Base-by-base conservation (phyloP, 2,329 filamentous ascomycete genomes). In the Eutypella sp. region DNA sequence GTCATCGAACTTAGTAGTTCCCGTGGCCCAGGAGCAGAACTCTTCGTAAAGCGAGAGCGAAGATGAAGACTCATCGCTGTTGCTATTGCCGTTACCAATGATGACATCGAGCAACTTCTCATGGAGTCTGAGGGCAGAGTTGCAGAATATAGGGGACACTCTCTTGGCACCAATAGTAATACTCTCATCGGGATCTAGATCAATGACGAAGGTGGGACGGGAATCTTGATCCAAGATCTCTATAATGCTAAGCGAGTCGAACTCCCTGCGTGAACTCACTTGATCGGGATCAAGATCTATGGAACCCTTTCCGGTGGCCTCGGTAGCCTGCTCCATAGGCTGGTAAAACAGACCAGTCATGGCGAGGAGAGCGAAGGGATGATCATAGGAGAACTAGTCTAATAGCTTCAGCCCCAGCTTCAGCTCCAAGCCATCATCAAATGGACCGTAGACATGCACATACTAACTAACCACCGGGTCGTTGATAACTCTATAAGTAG, bases 1-100 rank as follows among this genome's bases (percentile, higher is more conserved):
- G 42, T 71, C 68, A 40, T 73, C 69, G 45, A 70, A 69, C 5
- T 59, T 61, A 4, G 67, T 73, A 15, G 68, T 58, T 0, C 68
- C 61, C 0, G 67, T 68, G 0, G 65, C 66, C 71, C 71, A 74
- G 2, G 43, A 50, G 40, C 55, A 64, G 50, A 74, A 74, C 0
- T 66, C 62, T 0, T 57, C 45, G 44, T 70, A 68, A 18, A 56
- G 51, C 24, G 55, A 24, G 13, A 9, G 33, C 15, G 13, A 11
- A 5, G 29, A 19, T n/a, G 4, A 18, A 11, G 15, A n/a, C n/a
- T n/a, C n/a, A n/a, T n/a, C n/a, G n/a, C n/a, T n/a, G n/a, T n/a
- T n/a, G n/a, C n/a, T n/a, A n/a, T n/a, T 13, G 22, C 16, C 42
- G 24, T n/a, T 43, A 18, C 50, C 50, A 23, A 25, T 36, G 36